Conservation (phyloP, 164 flowering plant genomes). For the Aristolochia fimbriata region DNA sequence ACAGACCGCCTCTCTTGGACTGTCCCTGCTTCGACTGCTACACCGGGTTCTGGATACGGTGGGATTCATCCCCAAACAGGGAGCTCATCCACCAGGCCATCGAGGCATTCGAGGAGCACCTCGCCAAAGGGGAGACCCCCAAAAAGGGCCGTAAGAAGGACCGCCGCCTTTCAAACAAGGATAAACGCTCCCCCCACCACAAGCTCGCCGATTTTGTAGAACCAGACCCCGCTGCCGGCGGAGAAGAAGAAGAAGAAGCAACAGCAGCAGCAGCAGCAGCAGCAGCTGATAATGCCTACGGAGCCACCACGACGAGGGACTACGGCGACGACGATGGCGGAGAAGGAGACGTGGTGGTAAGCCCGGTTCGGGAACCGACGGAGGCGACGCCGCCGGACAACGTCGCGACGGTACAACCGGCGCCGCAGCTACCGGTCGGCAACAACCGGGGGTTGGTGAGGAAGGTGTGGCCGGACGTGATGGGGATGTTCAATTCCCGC, state of each 20-base stretch:
- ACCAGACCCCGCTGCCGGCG: too few relatives aligned
- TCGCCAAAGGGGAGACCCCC: conserved; percentile 15
- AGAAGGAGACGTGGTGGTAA: too few relatives aligned
- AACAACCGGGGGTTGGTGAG: conserved; percentile 12
- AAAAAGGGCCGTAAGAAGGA: neutral
- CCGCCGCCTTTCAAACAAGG: neutral
- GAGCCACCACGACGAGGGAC: too few relatives aligned
- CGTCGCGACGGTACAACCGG: neutral
- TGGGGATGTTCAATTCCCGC: conserved; percentile 69
- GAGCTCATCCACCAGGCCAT: conserved; percentile 73
- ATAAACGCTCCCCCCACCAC: neutral
- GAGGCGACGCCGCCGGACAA: neutral
- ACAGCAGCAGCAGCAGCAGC: too few relatives aligned
- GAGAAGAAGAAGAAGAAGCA: too few relatives aligned
- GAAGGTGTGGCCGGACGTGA: conserved; percentile 73
- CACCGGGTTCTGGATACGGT: conserved; percentile 58
- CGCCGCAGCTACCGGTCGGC: neutral
- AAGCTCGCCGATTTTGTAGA: neutral
- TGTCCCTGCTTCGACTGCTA: conserved; percentile 83
- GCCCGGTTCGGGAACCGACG: neutral
- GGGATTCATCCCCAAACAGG: conserved; percentile 74
- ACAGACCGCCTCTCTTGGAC: neutral
- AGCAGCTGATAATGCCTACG: too few relatives aligned
- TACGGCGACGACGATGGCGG: too few relatives aligned
- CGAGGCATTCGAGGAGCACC: conserved; percentile 69